Evolutionary conservation across 805 yeast species (phyloP), one percentile per base, ranked within the genome.

Genomic region (Yueomyces sinensis): DNA sequence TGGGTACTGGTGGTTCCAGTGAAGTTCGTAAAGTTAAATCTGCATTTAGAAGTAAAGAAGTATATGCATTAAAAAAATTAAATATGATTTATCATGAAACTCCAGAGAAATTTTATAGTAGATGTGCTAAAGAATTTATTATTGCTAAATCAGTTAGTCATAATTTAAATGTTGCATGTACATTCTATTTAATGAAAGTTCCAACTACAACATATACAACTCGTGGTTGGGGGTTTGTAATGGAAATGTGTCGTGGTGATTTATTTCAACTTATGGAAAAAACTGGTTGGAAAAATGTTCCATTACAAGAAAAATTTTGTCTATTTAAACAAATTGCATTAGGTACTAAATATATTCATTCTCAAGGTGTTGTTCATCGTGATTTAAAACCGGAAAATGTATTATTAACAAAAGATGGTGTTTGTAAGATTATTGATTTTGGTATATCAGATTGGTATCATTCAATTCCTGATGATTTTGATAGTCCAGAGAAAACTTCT

Each of bases 351-450:
- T 76, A 62, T 42, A 55, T 80, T 40, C 89, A 80, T 49, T 72
- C 70, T 24, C 54, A 63, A 36, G 91, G 79, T 39, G 65, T 79
- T 31, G 83, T 71, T 11, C 89, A 80, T 51, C 62, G 77, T 29
- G 91, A 80, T 59, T 58, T 80, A 46, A 80, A 80, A 53, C 86
- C 87, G 0, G 87, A 80, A 46, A 80, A 80, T 47, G 62, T 79
- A 4, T 56, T 80, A 37, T 45, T 80, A n/a, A 69, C 74, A 36
- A 55, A 55, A 9, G 62, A 66, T 41, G 89, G 87, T 2, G 49
- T 76, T 24, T 70, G 76, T 32, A 78, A 79, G 47, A 53, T 80
- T 20, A 76, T 84, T 23, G 91, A 80, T 60, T 80, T 79, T 53
- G 91, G 91, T 39, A 80, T 80, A 25, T 72, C 82, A 33, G 77